Evolutionary conservation across 768 basidiomycete genomes (phyloP), one percentile per base, ranked within the genome.

Genomic region (Leccinum uliginosum): DNA sequence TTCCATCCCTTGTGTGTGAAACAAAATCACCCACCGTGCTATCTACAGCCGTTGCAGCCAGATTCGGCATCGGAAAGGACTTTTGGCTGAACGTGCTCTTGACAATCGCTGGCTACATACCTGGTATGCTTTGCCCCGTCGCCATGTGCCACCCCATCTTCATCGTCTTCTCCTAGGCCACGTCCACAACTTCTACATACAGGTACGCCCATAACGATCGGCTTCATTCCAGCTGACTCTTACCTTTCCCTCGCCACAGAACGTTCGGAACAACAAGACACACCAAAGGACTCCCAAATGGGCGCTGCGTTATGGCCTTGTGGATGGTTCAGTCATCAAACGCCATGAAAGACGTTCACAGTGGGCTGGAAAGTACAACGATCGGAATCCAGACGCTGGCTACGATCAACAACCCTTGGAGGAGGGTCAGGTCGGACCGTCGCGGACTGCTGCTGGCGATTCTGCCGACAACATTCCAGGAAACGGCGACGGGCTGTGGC

Each of bases 181-280:
- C 69, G 84, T 75, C 53, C 95, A 98, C 75, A 97, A 96, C 63
- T 93, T 93, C 69, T 93, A 93, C 76, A 91, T 93, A 57, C 90
- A 91, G 80, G 89, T 87, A 67, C 45, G 67, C 54, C 24, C 46
- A 23, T 44, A 15, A 4, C 26, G 15, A 54, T 58, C 47, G 49
- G 38, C 15, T 35, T 32, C 32, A 23, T 27, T 7, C 48, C 21
- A 38, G 49, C 51, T 7, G 40, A 48, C 51, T 44, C 47, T 57
- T 17, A 62, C 55, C 27, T 60, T 49, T 47, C 63, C 35, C 35
- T 56, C 10, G 19, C 35, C 6, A 21, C 69, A 98, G 86, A 97
- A 97, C 73, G 85, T 98, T 62, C 80, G 95, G 55, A 98, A 97
- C 76, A 98, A 98, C 78, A 92, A 95, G 79, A 95, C 84, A 64